Conservation (phyloP, 2,329 filamentous ascomycete genomes). For the Penicillium digitatum region DNA sequence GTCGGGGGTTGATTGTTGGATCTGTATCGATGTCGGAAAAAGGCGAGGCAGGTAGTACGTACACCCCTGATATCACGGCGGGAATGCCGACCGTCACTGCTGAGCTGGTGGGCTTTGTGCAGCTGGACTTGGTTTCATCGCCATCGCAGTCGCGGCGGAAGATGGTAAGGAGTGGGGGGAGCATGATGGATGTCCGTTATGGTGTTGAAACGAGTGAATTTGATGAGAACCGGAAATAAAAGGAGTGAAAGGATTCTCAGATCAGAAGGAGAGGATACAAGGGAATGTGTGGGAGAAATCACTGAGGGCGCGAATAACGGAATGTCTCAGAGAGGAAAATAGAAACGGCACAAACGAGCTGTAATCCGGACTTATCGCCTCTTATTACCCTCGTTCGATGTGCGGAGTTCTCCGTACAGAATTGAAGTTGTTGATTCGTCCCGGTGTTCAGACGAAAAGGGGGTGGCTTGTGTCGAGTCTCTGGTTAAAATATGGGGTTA, state of each 20-base stretch:
- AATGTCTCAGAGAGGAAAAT: not conserved
- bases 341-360: not conserved
- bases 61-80: slow-evolving; percentile 7
- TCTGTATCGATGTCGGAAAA: not conserved
- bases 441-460: slow-evolving; percentile 1
- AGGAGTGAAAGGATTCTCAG: not conserved
- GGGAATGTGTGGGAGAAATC: not conserved
- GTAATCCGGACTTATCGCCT: not conserved
- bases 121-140: slow-evolving; percentile 6
- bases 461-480: slow-evolving; percentile 3
- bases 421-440: slow-evolving; percentile 1
- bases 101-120: slow-evolving; percentile 7
- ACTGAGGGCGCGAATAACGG: not conserved
- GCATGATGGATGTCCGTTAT: not conserved
- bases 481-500: not conserved
- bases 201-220: not conserved
- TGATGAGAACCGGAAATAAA: not conserved
- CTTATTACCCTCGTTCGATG: not conserved
- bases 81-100: slow-evolving; percentile 7
- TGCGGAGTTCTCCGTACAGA: not conserved
- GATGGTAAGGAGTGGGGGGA: slow-evolving; percentile 3
- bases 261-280: not conserved
- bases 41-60: not conserved
- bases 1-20: not conserved
- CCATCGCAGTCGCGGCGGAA: slow-evolving; percentile 7